Base-by-base conservation (phyloP, 2,329 filamentous ascomycete species). In the Diaporthe humulicola region DNA sequence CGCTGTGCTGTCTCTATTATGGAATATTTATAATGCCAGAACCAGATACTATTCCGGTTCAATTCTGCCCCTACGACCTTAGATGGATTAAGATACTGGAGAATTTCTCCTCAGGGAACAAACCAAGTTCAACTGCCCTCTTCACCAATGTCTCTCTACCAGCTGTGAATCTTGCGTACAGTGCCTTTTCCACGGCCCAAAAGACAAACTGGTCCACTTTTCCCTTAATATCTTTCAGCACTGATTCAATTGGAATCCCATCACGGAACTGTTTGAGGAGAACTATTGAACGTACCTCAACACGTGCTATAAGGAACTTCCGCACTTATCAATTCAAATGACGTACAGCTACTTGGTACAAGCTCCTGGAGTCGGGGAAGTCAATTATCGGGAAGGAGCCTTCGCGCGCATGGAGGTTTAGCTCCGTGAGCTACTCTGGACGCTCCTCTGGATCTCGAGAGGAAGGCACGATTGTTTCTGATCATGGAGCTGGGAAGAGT, bases 301-400 rank as follows among this genome's bases (percentile, higher is more conserved):
- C n/a, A n/a, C n/a, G n/a, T n/a, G n/a, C n/a, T n/a, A n/a, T n/a
- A n/a, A n/a, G n/a, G n/a, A n/a, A n/a, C n/a, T n/a, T 8, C 14
- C 48, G 7, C 48, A 10, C 48, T 25, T 3, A 28, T 52, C 48
- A 52, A 52, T 52, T 52, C 48, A 52, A 52, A 52, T 52, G 48
- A 52, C 48, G n/a, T 52, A 52, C 48, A 52, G 48, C 48, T 52
- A 52, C 48, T 52, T 52, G 48, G 48, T 28, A 52, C 48, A 52
- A 52, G n/a, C 48, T n/a, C 48, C 48, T 52, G 48, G 48, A 52
- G 12, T 52, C 48, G n/a, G 48, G 48, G 48, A 52, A 52, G 48
- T 52, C 48, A 52, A 52, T 52, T 25, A 52, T 52, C 48, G 28
- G 48, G 48, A 52, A 52, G 48, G 48, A 52, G 48, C 48, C 48